Percentiles rank a stretch among this genome's conserved stretches.
These are phyloP conservation scores for Cutaneotrichosporon curvatum DNA, from an alignment of 1,284 basidiomycete species.

Conservation along the genomic window DNA sequence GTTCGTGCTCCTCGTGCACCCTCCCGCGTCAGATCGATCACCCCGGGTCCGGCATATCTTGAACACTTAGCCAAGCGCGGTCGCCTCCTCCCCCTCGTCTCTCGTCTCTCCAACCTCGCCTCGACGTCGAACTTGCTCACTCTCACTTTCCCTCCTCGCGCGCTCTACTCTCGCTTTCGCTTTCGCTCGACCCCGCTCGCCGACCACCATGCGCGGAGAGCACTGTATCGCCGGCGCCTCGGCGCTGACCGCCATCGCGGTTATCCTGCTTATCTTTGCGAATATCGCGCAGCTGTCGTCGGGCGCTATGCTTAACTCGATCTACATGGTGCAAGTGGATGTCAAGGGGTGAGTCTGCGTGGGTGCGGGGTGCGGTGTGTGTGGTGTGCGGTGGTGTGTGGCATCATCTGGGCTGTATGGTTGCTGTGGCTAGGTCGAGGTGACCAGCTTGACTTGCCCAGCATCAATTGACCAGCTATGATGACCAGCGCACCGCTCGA, in stretches of 20 bases:
- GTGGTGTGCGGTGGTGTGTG: neutral
- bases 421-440: too few species aligned
- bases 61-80: too few species aligned
- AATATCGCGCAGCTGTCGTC: constrained; percentile 40
- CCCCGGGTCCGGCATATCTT: too few species aligned
- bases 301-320: constrained; percentile 26
- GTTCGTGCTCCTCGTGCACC: too few species aligned
- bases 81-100: too few species aligned
- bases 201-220: constrained; percentile 37
- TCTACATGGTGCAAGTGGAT: constrained; percentile 41
- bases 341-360: constrained; percentile 34
- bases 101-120: too few species aligned
- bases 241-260: constrained; percentile 32
- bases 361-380: neutral
- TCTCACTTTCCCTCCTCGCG: too few species aligned
- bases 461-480: too few species aligned
- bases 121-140: too few species aligned
- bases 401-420: neutral
- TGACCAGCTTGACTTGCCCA: too few species aligned
- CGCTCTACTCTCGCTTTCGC: neutral
- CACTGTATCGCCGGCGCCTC: constrained; percentile 42
- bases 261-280: constrained; percentile 41
- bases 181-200: neutral
- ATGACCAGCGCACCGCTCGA: too few species aligned
- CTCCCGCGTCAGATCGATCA: too few species aligned